Evolutionary conservation across 129 eudicot species (phyloP), one percentile per base, ranked within the genome.

Genomic region (Saussurea involucrata): DNA sequence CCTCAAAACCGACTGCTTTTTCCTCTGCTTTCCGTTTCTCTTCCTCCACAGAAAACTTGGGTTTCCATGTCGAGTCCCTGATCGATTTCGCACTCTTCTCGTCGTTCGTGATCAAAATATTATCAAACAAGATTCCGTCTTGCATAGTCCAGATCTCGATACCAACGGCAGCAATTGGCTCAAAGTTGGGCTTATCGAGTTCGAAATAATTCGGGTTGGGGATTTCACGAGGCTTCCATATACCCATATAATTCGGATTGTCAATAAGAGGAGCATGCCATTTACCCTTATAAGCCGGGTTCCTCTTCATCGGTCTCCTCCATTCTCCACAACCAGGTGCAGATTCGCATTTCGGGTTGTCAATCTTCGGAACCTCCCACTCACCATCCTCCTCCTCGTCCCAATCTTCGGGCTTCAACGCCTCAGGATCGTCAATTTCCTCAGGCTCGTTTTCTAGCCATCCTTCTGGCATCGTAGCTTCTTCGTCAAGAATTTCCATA

Each of bases 61-160:
- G 90, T 82, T 86, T 90, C 96, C 96, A 90, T 1, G 78, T 77
- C 27, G 81, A 78, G 61, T 70, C 84, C 68, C 90, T 79, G 72
- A 72, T 74, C 17, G 86, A 46, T 72, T 84, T 90, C 8, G 96
- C 96, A 6, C 66, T 84, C 66, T 88, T 88, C 83, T 88, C 92
- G 24, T 83, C 85, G 31, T 77, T 76, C 5, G 96, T 76, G 42
- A 90, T 88, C 86, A 90, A 65, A 60, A 90, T 74, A 63, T 88
- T 90, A 85, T 88, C 92, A 13, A 90, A 90, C 84, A 90, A 33
- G 32, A 90, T 90, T 8, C 96, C 96, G 78, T 88, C 92, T 84
- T 90, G 96, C 96, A 90, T 88, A 27, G 96, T 90, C 96, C 96
- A 90, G 28, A 90, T 90, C 79, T 90, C 96, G 69, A 90, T 90